Base-by-base conservation (phyloP, 1,284 basidiomycete species). In the Apiotrichum brassicae region DNA sequence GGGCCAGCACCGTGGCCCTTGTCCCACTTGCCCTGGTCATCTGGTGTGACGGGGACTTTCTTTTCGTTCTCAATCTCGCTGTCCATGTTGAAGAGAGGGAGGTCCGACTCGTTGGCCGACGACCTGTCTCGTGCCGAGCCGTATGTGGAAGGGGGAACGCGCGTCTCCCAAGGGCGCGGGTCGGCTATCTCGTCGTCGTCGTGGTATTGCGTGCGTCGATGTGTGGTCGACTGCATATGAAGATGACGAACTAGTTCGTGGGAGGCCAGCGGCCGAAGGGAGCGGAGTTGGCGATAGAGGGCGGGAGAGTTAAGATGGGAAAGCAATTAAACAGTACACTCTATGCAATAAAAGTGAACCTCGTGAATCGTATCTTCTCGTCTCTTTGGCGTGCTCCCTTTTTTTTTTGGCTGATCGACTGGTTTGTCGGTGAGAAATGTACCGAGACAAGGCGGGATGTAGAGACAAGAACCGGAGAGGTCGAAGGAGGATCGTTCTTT, bases 1-100 rank as follows among this genome's bases (percentile, higher is more conserved):
- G 68, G 68, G 0, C 68, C 68, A 16, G 64, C 62, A 4, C 66
- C 66, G 41, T 68, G 63, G 11, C 66, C 66, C 48, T 71, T 71
- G 30, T 57, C 62, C 68, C 68, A 71, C 50, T 71, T 71, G 20
- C 68, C 68, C 38, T 62, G 60, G 48, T 65, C 67, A 39, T 63
- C 63, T 4, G 60, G 42, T 42, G 65, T 26, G 36, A 56, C 44
- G 18, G 53, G 46, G 46, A 63, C 58, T 47, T 65, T 59, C 64
- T 56, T n/a, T 60, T 53, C 48, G 9, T 43, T 30, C 30, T 49
- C 26, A 19, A 48, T 37, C 38, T 50, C 46, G 18, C 23, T 34
- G 24, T 57, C 52, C 52, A 58, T 58, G 38, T 28, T 48, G 53
- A 44, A 52, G 18, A 54, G 44, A 3, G 56, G 56, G 5, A 58